Base-by-base conservation (phyloP, 2,329 filamentous ascomycete genomes). In the Monilinia vaccinii-corymbosi region DNA sequence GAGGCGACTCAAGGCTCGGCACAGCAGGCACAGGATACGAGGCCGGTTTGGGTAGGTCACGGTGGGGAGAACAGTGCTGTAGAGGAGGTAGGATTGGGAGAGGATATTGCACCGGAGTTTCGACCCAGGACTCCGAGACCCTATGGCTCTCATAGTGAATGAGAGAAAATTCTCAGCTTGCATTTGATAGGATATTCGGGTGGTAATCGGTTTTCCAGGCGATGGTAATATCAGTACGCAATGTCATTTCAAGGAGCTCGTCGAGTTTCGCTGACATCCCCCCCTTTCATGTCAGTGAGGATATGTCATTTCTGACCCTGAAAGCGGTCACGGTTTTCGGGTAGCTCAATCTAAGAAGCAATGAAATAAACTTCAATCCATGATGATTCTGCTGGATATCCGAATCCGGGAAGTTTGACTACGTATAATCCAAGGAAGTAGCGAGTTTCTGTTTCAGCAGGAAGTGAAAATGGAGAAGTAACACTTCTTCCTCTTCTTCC, bases 91-190 rank as follows among this genome's bases (percentile, higher is more conserved):
- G 42, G 21, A 2, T 47, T 6, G 21, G 53, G 23, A 36, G 50
- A 52, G 14, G 53, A 56, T 46, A 36, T 56, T 14, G 42, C 53
- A 25, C 53, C 53, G 42, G 53, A 56, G 16, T 56, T 56, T 36
- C 53, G 53, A 47, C 42, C 53, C 7, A 56, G 53, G 18, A 56
- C 53, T 18, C 53, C 53, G 6, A 34, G 53, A 56, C 53, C 53
- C 23, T 56, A 56, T n/a, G 42, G 21, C 10, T 46, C 31, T 16
- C 53, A 56, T 25, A 47, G 53, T 36, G 44, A n/a, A 34, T 56
- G 18, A 56, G 8, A 21, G 13, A 36, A 0, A 10, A 9, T 16
- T 1, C 34, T 13, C 21, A 3, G 6, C 10, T 13, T 23, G 4
- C 18, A 7, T 31, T 16, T 18, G 3, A 28, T 1, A 3, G 28